phyloP scores from a whole-genome alignment of 257 asterid species.

The Plantago major region DNA sequence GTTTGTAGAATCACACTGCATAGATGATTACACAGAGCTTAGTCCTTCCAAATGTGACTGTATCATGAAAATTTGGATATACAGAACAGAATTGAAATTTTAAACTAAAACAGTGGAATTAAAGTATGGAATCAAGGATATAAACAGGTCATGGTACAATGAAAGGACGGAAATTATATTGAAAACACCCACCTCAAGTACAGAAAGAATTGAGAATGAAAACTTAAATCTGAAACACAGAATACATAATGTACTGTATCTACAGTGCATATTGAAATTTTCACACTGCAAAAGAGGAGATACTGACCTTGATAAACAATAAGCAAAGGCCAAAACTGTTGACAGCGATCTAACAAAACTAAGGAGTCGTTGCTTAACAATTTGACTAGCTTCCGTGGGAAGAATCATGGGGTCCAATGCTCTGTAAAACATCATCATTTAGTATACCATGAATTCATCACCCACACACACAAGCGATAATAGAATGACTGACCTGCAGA shows the following conservation, averaged over 20 bases:
- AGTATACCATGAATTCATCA: conserved; percentile 17
- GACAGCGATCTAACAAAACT: conserved; percentile 89
- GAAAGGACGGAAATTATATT: too few relatives aligned
- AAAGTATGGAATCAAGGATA: too few relatives aligned
- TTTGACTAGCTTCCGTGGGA: conserved; percentile 83
- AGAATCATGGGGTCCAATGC: conserved; percentile 76
- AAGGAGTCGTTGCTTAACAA: conserved; percentile 73
- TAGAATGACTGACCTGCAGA: conserved; percentile 73
- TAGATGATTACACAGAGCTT: conserved; percentile 15
- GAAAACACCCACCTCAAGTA: too few relatives aligned
- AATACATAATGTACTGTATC: too few relatives aligned
- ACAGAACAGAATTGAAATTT: not conserved
- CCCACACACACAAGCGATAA: conserved; percentile 2
- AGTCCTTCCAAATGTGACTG: conserved; percentile 17
- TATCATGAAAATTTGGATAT: conserved; percentile 3
- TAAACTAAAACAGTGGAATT: not conserved
- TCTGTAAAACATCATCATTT: conserved; percentile 42
- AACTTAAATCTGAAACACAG: not conserved
- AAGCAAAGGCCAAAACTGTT: conserved; percentile 85
- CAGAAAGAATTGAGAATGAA: not conserved
- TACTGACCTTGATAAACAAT: conserved; percentile 78
- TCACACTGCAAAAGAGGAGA: too few relatives aligned
- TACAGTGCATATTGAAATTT: too few relatives aligned
- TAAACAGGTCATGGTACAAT: too few relatives aligned
- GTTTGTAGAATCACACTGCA: conserved; percentile 87